Base-by-base conservation (phyloP, 2,329 filamentous ascomycete genomes). In the Aureobasidium uvarum region DNA sequence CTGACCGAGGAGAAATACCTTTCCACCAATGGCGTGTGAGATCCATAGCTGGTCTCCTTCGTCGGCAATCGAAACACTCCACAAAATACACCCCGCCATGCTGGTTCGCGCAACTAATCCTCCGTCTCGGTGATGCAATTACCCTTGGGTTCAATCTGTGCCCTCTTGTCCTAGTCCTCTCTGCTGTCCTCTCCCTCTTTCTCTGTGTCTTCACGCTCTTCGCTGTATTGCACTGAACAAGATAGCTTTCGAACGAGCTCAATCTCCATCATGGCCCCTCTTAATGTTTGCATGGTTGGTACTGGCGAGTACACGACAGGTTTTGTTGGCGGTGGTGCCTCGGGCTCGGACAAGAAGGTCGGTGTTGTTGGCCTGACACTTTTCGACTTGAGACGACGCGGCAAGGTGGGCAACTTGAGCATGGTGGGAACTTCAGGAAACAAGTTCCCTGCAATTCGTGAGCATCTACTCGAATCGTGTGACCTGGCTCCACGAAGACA, bases 241-340 rank as follows among this genome's bases (percentile, higher is more conserved):
- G 16, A 10, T 11, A 45, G 23, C 23, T 14, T 31, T 20, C 25
- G 11, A 46, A 48, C 45, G 39, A 31, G 54, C 52, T 39, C 5
- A 28, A 16, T 28, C 10, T n/a, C 63, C 43, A 73, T 60, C 67
- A 83, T 82, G 81, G 80, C 80, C 33, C 80, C 80, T 51, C 74
- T 79, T 70, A 78, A 81, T 71, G 80, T 82, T 66, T 75, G 79
- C 67, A 83, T 83, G 81, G 79, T 96, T 66, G 93, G 93, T 69
- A 96, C 93, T 13, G 94, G 93, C 73, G 93, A 97, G 84, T 97
- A 97, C 83, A 97, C 94, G 72, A 97, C 94, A 50, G 93, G 93
- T 66, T 97, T 95, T 72, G 92, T 96, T 66, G 92, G 91, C 66
- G 88, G 87, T 67, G 89, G 89, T 67, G 89, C 88, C 60, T 96